Evolutionary conservation across 2,329 filamentous ascomycete genomes (phyloP), one percentile per base, ranked within the genome.

Genomic region (Diaporthe sp.): DNA sequence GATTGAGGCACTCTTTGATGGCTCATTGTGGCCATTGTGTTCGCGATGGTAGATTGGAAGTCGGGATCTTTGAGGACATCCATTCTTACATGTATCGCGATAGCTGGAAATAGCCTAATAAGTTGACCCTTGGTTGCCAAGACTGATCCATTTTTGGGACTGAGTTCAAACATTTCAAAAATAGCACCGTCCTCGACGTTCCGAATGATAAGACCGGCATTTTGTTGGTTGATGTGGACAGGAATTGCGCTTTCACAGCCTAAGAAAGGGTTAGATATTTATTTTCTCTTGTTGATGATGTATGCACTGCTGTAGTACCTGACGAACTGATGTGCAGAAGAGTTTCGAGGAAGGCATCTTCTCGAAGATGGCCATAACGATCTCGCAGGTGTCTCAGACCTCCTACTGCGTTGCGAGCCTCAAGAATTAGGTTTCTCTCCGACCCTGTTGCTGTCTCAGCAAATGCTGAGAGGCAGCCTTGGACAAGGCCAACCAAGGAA

Each of bases 131-230:
- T 65, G 0, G 82, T 82, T 0, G 51, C 31, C 34, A 81, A 80
- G 2, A 83, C 80, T 0, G 73, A 76, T 0, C 68, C 0, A 53
- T 84, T 82, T 0, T 58, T 37, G 0, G 83, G 79, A 0, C 80
- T 80, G 0, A 86, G 71, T 67, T 86, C 84, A 55, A 85, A 85
- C 0, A 79, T 67, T 44, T 85, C 81, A 42, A 85, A 78, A 2
- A 78, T 31, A 17, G 83, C 70, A 5, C 67, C 68, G 5, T 77
- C n/a, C 3, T 44, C 42, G 5, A 51, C 42, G 25, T 72, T 80
- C 31, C 75, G 78, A 42, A 85, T 78, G 2, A 86, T 28, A 0
- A 86, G 37, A 1, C 80, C 84, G 0, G 83, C 82, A 69, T 86
- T 86, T 73, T 86, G 84, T 1, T 75, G 78, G 6, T 68, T 49